Conservation (phyloP, 257 asterid genomes). For the Solanum chilense region DNA sequence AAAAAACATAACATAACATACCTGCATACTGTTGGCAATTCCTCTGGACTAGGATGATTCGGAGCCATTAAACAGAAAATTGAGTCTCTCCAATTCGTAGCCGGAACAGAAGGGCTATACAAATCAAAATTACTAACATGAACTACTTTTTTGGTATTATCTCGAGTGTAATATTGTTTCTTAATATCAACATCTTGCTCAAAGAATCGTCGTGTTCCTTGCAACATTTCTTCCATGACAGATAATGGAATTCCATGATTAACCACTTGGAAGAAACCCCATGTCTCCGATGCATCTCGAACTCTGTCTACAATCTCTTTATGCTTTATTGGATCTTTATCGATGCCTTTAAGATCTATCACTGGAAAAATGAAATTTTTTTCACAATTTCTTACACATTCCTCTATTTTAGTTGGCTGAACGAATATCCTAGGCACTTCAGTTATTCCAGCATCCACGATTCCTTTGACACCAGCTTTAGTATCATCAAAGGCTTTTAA, state of each 20-base stretch:
- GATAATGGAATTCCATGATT: slow-evolving; percentile 26
- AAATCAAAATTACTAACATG: slow-evolving; percentile 40
- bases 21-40: slow-evolving; percentile 47
- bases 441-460: slow-evolving; percentile 27
- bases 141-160: slow-evolving; percentile 15
- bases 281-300: slow-evolving; percentile 29
- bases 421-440: slow-evolving; percentile 28
- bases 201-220: slow-evolving; percentile 36
- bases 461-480: slow-evolving; percentile 44
- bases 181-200: slow-evolving; percentile 48
- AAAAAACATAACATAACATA: neutral
- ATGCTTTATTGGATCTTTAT: neutral
- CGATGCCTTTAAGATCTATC: slow-evolving; percentile 20
- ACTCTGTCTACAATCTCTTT: slow-evolving; percentile 15
- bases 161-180: slow-evolving; percentile 38
- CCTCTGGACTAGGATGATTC: slow-evolving; percentile 34
- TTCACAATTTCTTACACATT: neutral
- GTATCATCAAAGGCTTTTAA: slow-evolving; percentile 37
- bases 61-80: slow-evolving; percentile 12
- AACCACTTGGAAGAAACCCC: slow-evolving; percentile 49
- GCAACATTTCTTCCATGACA: slow-evolving; percentile 25
- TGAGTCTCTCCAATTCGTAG: slow-evolving; percentile 47
- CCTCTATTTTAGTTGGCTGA: slow-evolving; percentile 2
- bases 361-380: slow-evolving; percentile 13
- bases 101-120: slow-evolving; percentile 16